phyloP scores from a whole-genome alignment of 768 basidiomycete species.

The Boletales sp. region DNA sequence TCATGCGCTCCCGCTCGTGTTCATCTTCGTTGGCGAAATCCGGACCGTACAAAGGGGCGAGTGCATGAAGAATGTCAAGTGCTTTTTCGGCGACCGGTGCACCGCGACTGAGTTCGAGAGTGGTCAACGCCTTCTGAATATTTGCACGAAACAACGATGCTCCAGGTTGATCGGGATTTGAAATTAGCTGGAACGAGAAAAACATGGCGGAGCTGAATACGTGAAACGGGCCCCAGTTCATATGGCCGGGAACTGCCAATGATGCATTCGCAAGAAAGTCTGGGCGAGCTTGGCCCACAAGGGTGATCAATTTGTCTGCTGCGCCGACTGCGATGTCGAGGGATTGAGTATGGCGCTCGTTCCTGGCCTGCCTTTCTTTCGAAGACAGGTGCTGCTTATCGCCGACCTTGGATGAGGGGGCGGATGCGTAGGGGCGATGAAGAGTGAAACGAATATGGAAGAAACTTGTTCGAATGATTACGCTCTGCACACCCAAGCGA shows the following conservation, averaged over 20 bases:
- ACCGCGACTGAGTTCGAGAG: conserved; percentile 63
- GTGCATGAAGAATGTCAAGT: conserved; percentile 62
- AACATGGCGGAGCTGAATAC: conserved; percentile 87
- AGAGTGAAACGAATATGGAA: conserved; percentile 84
- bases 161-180: conserved; percentile 76
- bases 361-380: conserved; percentile 23
- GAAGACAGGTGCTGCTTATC: conserved; percentile 32
- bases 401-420: conserved; percentile 19
- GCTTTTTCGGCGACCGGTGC: conserved; percentile 72
- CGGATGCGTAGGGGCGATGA: conserved; percentile 68
- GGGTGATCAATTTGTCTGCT: conserved; percentile 74
- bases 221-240: conserved; percentile 83
- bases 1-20: conserved; percentile 56
- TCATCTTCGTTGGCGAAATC: conserved; percentile 51
- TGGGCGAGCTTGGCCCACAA: conserved; percentile 71
- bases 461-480: conserved; percentile 73
- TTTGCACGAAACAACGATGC: conserved; percentile 73
- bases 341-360: conserved; percentile 50
- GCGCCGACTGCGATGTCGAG: conserved; percentile 73
- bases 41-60: conserved; percentile 69
- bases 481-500: conserved; percentile 74
- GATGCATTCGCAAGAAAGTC: conserved; percentile 70
- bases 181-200: conserved; percentile 85
- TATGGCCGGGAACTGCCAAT: conserved; percentile 73
- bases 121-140: conserved; percentile 64